phyloP scores from a whole-genome alignment of 2,329 filamentous ascomycete species.

The Domatiomyces catenatus region DNA sequence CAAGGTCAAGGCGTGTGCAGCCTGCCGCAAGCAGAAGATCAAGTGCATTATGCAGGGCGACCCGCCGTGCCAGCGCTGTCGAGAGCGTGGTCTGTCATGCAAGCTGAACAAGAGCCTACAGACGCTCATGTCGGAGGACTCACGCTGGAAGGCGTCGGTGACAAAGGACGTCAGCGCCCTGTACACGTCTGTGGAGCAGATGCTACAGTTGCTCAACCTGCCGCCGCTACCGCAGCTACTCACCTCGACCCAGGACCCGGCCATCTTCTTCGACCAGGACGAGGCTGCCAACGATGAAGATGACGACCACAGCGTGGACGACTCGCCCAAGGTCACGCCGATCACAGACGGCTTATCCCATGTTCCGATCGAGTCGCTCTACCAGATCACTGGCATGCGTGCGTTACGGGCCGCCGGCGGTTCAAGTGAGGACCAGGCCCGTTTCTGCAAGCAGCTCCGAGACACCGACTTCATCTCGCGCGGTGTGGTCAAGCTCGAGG shows the following conservation, averaged over 20 bases:
- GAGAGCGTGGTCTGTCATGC: conserved; percentile 35
- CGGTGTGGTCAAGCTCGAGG: conserved; percentile 30
- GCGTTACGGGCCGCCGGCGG: conserved; percentile 20
- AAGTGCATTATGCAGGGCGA: conserved; percentile 39
- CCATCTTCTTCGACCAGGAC: conserved; percentile 21
- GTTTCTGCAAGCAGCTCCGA: conserved; percentile 25
- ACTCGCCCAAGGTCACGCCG: conserved; percentile 20
- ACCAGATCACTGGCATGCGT: conserved; percentile 22
- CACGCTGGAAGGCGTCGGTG: conserved; percentile 27
- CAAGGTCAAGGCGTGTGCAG: conserved; percentile 35
- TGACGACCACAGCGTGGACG: conserved; percentile 28
- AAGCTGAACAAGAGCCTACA: conserved; percentile 38
- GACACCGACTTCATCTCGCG: conserved; percentile 35
- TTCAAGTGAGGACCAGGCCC: conserved; percentile 17
- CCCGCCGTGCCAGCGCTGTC: conserved; percentile 35
- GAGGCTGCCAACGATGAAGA: conserved; percentile 30
- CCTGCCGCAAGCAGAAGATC: conserved; percentile 39
- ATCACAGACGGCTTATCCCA: conserved; percentile 20
- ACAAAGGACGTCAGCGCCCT: conserved; percentile 21
- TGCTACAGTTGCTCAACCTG: conserved; percentile 25
- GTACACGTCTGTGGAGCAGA: conserved; percentile 20
- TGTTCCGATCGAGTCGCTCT: conserved; percentile 24
- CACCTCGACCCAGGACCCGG: conserved; percentile 18
- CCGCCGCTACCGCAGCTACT: conserved; percentile 25
- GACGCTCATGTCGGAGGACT: conserved; percentile 34